phyloP scores from a whole-genome alignment of 1,139 yeast species.

The Lodderomyces margitis region DNA sequence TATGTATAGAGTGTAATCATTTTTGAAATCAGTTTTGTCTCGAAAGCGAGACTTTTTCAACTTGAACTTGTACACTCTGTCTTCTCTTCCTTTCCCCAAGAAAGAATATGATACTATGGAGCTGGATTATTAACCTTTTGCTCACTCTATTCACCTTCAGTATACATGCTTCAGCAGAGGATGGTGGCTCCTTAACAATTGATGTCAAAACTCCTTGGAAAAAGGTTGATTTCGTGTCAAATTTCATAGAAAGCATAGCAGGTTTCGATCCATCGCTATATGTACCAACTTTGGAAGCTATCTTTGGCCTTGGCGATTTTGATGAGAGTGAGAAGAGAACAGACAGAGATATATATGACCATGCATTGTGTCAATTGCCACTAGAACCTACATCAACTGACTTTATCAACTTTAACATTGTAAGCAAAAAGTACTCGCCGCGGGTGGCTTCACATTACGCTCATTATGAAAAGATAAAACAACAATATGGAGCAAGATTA shows the following conservation, averaged over 20 bases:
- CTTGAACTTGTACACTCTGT: background rate
- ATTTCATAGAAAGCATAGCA: slow-evolving; percentile 56
- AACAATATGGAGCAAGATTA: slow-evolving; percentile 17
- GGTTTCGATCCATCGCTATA: slow-evolving; percentile 50
- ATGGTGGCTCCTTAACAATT: slow-evolving; percentile 3
- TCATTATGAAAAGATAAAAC: slow-evolving; percentile 38
- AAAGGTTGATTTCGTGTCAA: slow-evolving; percentile 33
- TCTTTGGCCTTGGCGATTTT: slow-evolving; percentile 30
- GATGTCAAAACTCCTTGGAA: slow-evolving; percentile 19
- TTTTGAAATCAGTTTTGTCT: background rate
- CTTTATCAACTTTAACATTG: slow-evolving; percentile 51
- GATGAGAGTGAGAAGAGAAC: slow-evolving; percentile 24
- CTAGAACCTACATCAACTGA: slow-evolving; percentile 20
- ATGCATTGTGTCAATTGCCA: slow-evolving; percentile 30
- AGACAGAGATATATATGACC: slow-evolving; percentile 39
- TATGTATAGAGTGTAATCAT: no score
- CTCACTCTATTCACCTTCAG: background rate
- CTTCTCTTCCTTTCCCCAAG: background rate
- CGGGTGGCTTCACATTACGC: slow-evolving; percentile 63
- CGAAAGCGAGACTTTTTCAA: no score
- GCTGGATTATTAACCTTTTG: background rate
- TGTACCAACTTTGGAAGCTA: slow-evolving; percentile 40
- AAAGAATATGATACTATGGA: slow-evolving; percentile 5
- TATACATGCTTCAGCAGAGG: background rate
- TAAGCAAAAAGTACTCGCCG: slow-evolving; percentile 57